These are phyloP conservation scores for Diutina sp. DNA, from an alignment of 1,139 yeast genomes.

Conservation along the genomic window DNA sequence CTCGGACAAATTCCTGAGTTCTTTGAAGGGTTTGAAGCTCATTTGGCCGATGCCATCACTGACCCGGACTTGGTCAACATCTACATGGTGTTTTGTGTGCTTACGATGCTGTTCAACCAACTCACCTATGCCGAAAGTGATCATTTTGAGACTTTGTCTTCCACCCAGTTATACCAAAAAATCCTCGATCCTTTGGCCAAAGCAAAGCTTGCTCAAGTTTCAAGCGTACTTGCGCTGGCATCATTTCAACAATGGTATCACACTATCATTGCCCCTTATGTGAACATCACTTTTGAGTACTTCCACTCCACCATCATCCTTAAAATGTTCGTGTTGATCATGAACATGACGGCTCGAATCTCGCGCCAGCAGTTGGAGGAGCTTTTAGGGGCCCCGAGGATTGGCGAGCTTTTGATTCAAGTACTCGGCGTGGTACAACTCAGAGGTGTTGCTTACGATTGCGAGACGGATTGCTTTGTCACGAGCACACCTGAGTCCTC, in stretches of 20 bases:
- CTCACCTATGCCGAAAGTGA: not conserved
- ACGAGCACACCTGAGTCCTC: not conserved
- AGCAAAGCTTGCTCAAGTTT: not conserved
- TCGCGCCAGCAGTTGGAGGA: not conserved
- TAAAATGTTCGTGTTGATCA: not conserved
- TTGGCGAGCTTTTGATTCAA: not conserved
- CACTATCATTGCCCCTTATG: not conserved
- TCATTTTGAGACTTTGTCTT: not conserved
- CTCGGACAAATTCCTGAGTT: not conserved
- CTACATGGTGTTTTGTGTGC: not conserved
- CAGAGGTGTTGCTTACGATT: not conserved
- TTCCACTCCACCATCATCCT: not conserved
- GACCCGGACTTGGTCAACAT: constrained; percentile 1
- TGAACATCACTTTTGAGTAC: not conserved
- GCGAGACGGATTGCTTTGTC: not conserved
- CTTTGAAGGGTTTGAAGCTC: not conserved
- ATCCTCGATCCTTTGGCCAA: not conserved
- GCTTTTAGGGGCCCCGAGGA: not conserved
- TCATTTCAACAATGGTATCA: not conserved
- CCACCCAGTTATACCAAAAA: not conserved
- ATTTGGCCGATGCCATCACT: not conserved
- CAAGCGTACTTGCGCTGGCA: not conserved
- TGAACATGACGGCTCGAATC: not conserved
- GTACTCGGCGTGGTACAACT: not conserved
- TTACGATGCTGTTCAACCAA: not conserved